phyloP scores from a whole-genome alignment of 2,329 filamentous ascomycete species.

The Madurella mycetomatis region DNA sequence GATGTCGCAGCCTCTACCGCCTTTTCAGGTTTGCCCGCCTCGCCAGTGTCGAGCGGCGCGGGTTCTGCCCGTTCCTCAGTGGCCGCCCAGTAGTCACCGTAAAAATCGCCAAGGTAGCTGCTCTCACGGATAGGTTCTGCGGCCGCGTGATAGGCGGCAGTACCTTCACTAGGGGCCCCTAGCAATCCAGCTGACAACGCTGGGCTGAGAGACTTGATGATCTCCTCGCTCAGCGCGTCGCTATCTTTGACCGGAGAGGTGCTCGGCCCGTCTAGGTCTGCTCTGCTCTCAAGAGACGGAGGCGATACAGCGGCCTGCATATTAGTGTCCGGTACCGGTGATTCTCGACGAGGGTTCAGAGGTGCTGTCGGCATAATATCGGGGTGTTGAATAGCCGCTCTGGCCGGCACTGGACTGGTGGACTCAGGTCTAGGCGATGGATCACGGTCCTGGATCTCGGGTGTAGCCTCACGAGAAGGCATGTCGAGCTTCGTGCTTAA shows the following conservation, averaged over 20 bases:
- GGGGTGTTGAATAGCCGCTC: slow-evolving; percentile 15
- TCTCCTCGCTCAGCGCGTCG: slow-evolving; percentile 68
- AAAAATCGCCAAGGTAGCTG: slow-evolving; percentile 60
- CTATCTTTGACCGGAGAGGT: slow-evolving; percentile 61
- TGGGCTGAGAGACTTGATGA: slow-evolving; percentile 64
- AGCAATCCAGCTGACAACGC: slow-evolving; percentile 29
- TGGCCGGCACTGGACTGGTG: slow-evolving; percentile 19
- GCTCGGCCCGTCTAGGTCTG: slow-evolving; percentile 45
- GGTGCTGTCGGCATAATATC: slow-evolving; percentile 42
- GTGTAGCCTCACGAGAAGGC: neutral
- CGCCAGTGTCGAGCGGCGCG: neutral
- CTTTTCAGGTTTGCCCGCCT: neutral
- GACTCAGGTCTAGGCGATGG: slow-evolving; percentile 4
- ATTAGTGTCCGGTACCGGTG: slow-evolving; percentile 23
- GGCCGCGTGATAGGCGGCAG: slow-evolving; percentile 17
- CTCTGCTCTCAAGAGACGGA: slow-evolving; percentile 37
- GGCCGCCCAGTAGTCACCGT: slow-evolving; percentile 62
- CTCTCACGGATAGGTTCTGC: slow-evolving; percentile 46
- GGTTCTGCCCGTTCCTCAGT: slow-evolving; percentile 37
- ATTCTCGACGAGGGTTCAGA: slow-evolving; percentile 38
- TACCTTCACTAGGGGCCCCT: slow-evolving; percentile 9
- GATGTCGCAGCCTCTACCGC: neutral
- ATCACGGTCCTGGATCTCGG: neutral
- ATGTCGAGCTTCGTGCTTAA: slow-evolving; percentile 6
- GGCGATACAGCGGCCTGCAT: slow-evolving; percentile 34